Conservation (phyloP, 2,329 filamentous ascomycete genomes). For the Phialocephala sp. region DNA sequence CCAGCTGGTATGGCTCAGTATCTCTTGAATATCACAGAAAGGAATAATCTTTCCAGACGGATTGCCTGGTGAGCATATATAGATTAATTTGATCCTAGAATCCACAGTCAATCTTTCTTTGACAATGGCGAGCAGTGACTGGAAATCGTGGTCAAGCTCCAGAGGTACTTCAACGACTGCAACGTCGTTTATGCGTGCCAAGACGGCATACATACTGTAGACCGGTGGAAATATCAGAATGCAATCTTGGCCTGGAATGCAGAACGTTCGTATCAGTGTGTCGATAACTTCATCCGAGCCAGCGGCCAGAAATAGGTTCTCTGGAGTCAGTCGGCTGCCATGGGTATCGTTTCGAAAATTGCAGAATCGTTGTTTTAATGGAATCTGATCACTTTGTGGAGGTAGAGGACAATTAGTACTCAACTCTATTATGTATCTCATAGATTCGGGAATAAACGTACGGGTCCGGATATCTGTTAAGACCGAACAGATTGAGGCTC, state of each 20-base stretch:
- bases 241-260: neutral
- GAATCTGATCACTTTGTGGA: neutral
- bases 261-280: neutral
- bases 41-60: neutral
- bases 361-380: neutral
- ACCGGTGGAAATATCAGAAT: neutral
- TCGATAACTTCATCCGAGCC: neutral
- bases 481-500: neutral
- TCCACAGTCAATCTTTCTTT: neutral
- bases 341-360: neutral
- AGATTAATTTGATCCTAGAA: neutral
- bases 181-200: neutral
- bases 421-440: neutral
- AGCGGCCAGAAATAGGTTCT: neutral
- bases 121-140: too few relatives aligned
- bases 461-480: neutral
- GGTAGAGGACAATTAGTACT: neutral
- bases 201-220: neutral
- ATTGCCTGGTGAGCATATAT: neutral
- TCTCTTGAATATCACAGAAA: neutral
- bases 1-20: neutral
- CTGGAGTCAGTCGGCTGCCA: neutral
- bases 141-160: neutral
- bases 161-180: neutral
- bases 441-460: neutral